Evolutionary conservation across 1,284 basidiomycete species (phyloP).

Genomic region (Veloboletus limbatus): DNA sequence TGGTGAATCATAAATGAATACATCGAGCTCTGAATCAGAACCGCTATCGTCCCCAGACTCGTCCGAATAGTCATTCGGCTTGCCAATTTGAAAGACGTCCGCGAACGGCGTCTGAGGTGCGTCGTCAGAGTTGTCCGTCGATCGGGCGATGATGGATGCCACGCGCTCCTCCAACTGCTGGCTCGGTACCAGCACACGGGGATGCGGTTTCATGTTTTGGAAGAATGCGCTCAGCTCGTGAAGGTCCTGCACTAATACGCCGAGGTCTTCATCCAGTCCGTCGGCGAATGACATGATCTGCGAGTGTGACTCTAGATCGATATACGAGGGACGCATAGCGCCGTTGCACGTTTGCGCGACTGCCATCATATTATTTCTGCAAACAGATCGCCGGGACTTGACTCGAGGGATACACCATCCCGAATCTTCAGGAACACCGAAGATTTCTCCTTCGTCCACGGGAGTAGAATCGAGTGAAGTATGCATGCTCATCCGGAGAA

Average conservation of each 20-base stretch:
- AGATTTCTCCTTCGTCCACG: conserved; percentile 64
- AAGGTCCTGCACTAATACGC: conserved; percentile 81
- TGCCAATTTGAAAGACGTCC: conserved; percentile 68
- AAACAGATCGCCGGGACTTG: conserved; percentile 57
- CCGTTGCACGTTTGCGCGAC: conserved; percentile 83
- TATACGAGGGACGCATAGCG: conserved; percentile 68
- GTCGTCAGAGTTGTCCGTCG: conserved; percentile 50
- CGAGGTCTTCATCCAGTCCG: conserved; percentile 62
- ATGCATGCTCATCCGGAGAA: conserved; percentile 86
- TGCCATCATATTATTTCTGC: conserved; percentile 74
- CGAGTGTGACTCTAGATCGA: conserved; percentile 64
- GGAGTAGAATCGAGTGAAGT: conserved; percentile 43
- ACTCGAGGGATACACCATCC: conserved; percentile 84
- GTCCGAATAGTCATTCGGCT: conserved; percentile 40
- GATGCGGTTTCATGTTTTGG: conserved; percentile 47
- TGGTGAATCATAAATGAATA: conserved; percentile 66
- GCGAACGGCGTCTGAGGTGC: conserved; percentile 74
- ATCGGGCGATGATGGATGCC: conserved; percentile 76
- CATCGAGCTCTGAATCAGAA: conserved; percentile 62
- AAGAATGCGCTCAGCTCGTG: conserved; percentile 88
- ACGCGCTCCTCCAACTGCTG: conserved; percentile 71
- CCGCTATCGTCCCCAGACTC: conserved; percentile 51
- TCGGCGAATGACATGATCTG: conserved; percentile 34
- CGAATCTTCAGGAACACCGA: conserved; percentile 76
- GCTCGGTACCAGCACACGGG: conserved; percentile 42